Evolutionary conservation across 192 early-diverging fungal genomes (phyloP).

Genomic region (Helicostylum pulchrum): DNA sequence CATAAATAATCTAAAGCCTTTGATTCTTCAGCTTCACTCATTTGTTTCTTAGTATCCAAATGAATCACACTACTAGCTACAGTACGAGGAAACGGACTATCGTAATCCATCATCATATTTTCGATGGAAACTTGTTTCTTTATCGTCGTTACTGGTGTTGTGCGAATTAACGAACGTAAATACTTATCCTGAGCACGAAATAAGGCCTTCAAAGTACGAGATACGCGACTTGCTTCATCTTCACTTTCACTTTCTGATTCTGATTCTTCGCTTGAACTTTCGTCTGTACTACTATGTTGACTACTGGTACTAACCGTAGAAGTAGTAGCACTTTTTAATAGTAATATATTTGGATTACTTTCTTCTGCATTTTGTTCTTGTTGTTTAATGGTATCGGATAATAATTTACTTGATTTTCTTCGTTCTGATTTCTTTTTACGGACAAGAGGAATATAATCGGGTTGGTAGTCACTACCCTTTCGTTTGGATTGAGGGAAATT

Average conservation of each 20-base stretch:
- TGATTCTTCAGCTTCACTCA: conserved; percentile 8
- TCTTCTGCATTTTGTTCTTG: too few relatives aligned
- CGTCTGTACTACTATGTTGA: not conserved
- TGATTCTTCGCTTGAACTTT: too few relatives aligned
- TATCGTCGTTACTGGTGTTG: conserved; percentile 6
- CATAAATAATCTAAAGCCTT: conserved; percentile 42
- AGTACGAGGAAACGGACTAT: conserved; percentile 28
- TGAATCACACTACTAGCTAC: conserved; percentile 12
- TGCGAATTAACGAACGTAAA: too few relatives aligned
- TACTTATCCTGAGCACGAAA: too few relatives aligned
- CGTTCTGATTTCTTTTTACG: conserved; percentile 16
- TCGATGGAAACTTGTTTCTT: conserved; percentile 3
- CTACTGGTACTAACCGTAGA: not conserved
- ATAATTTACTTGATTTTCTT: not conserved
- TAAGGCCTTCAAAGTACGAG: too few relatives aligned
- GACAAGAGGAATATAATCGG: conserved; percentile 33
- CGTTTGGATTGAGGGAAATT: conserved; percentile 5
- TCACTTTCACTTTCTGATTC: too few relatives aligned
- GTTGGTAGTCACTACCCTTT: conserved; percentile 25
- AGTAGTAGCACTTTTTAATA: not conserved
- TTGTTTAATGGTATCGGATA: too few relatives aligned
- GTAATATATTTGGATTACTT: too few relatives aligned
- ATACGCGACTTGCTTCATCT: too few relatives aligned
- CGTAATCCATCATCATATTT: conserved; percentile 18
- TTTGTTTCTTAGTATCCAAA: not conserved